Percentiles rank a stretch among this genome's conserved stretches.
Conservation (phyloP, 1,284 basidiomycete species). For the Trichosporon sp. region DNA sequence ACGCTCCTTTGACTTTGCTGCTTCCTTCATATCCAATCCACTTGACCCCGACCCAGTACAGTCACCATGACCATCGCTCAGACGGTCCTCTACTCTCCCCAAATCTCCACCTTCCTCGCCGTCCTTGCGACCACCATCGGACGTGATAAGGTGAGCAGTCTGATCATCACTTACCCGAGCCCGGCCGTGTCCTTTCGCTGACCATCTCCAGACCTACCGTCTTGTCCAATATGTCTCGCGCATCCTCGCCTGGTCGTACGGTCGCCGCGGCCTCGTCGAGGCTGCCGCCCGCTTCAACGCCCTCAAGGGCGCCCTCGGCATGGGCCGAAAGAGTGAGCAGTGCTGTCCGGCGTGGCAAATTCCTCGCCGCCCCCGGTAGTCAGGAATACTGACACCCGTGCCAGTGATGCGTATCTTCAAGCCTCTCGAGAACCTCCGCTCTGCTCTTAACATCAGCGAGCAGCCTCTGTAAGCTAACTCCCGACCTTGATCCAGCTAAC, state of each 20-base stretch:
- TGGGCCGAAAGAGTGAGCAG: conserved; percentile 73
- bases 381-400: background rate
- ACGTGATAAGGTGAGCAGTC: conserved; percentile 68
- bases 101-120: conserved; percentile 67
- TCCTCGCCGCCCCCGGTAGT: background rate
- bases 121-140: conserved; percentile 74
- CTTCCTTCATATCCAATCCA: background rate
- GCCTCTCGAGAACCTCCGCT: conserved; percentile 89
- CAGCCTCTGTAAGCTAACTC: conserved; percentile 38
- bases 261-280: conserved; percentile 59
- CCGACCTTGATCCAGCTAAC: background rate
- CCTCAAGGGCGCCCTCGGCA: conserved; percentile 70
- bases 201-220: conserved; percentile 66
- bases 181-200: background rate
- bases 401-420: conserved; percentile 89
- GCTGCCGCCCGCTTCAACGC: conserved; percentile 69
- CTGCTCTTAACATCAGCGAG: conserved; percentile 72
- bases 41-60: background rate
- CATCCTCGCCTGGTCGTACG: conserved; percentile 77
- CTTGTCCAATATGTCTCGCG: conserved; percentile 87
- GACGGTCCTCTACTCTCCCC: conserved; percentile 77
- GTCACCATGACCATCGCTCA: conserved; percentile 52
- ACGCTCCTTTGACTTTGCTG: background rate
- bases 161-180: background rate
- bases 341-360: conserved; percentile 1